phyloP scores from a whole-genome alignment of 805 yeast species.

The Lipomyces chichibuensis region DNA sequence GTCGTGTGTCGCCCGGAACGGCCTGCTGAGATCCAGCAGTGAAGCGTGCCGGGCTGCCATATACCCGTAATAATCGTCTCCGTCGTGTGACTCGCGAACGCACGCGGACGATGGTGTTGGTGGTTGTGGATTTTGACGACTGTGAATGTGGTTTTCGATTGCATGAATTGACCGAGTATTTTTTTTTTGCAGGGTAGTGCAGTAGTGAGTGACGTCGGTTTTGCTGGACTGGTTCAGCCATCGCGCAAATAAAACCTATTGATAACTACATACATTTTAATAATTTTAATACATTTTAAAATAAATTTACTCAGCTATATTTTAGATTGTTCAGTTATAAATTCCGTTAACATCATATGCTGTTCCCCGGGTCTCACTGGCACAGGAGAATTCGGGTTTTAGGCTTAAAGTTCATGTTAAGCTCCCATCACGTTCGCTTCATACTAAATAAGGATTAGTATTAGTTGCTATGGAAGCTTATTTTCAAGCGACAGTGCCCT shows the following conservation, averaged over 20 bases:
- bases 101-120: not conserved
- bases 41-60: conserved; percentile 4
- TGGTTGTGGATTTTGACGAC: not conserved
- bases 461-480: not conserved
- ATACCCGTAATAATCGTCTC: not conserved
- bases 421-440: not conserved
- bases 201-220: too few relatives aligned
- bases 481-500: not conserved
- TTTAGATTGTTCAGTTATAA: not conserved
- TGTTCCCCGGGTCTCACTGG: not conserved
- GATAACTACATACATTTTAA: not conserved
- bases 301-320: not conserved
- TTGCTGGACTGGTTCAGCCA: too few relatives aligned
- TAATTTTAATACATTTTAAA: too few relatives aligned
- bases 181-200: not conserved
- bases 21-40: conserved; percentile 16
- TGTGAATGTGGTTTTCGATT: not conserved
- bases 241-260: too few relatives aligned
- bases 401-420: not conserved
- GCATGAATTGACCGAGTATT: not conserved
- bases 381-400: not conserved
- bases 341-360: not conserved
- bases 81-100: not conserved
- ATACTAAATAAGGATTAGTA: not conserved
- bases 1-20: conserved; percentile 22